Conservation (phyloP, 2,329 filamentous ascomycete species). For the Grosmannia huntii region DNA sequence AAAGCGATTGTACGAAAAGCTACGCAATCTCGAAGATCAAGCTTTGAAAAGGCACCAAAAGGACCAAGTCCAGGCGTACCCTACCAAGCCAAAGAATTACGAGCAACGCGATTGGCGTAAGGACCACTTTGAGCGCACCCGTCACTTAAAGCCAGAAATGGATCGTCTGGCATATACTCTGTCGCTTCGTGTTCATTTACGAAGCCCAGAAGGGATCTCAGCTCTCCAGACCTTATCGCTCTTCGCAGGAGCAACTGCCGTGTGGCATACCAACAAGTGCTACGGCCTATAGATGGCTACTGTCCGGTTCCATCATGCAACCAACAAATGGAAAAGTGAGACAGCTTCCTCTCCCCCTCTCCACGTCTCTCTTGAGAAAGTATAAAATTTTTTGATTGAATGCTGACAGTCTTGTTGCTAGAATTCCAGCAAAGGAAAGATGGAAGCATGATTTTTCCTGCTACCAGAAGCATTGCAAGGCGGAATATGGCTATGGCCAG, state of each 20-base stretch:
- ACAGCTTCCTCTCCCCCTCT: neutral
- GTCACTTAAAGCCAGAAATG: neutral
- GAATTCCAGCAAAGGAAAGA: neutral
- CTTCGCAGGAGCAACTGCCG: neutral
- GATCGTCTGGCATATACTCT: neutral
- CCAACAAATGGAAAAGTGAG: neutral
- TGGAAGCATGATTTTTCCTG: constrained; percentile 1
- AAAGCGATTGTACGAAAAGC: constrained; percentile 1
- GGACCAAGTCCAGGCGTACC: neutral
- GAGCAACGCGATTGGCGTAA: neutral
- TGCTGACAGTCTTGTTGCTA: neutral
- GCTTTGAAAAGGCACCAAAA: constrained; percentile 1
- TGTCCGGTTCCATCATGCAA: neutral
- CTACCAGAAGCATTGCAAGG: neutral
- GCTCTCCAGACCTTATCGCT: neutral
- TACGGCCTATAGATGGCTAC: neutral
- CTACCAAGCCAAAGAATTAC: neutral
- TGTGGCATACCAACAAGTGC: neutral
- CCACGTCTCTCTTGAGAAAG: neutral
- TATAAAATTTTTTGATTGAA: too few relatives aligned
- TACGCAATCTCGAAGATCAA: neutral
- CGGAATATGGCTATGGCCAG: neutral
- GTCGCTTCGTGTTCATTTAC: neutral
- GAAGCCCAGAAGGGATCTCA: neutral
- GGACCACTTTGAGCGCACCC: neutral